Evolutionary conservation across 2,329 filamentous ascomycete genomes (phyloP), one percentile per base, ranked within the genome.

Genomic region (Teratosphaeria nubilosa): DNA sequence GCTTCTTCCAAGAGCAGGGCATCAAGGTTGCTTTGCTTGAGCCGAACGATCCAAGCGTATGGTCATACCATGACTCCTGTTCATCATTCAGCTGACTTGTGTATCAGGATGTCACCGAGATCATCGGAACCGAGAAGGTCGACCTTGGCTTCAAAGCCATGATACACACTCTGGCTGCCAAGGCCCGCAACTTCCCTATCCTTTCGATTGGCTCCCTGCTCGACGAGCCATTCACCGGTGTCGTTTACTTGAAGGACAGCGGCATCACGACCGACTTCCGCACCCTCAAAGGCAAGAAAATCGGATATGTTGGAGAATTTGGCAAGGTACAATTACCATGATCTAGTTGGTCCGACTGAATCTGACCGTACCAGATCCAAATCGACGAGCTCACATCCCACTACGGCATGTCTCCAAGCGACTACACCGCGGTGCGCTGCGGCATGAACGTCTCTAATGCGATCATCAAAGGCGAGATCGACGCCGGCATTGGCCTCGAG

Each of bases 71-170:
- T 52, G 50, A 30, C n/a, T 27, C 22, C 41, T 13, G 24, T 31
- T 37, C 51, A 22, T 20, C 31, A 3, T 32, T 54, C 24, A 9
- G 11, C 48, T 32, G 11, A 41, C 27, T 25, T 27, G 25, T 34
- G 10, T 0, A 13, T 14, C 51, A 85, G 70, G 87, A 91, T 78
- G 87, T 91, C 62, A 91, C 87, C 62, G 87, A 90, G 72, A 89
- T 91, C 72, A 88, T 91, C 64, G 87, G 87, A 59, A 85, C 81
- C 57, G 85, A 84, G 61, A 90, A 89, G 69, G 84, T 89, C 54
- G 86, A 90, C 69, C 82, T 90, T 68, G 87, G 87, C 51, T 90
- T 88, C 80, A 91, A 90, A 74, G 87, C 87, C 63, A 90, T 91
- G 87, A 91, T 91, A 65, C 87, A 91, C 69, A 90, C 87, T 9